Evolutionary conservation across 1,284 basidiomycete species (phyloP).

Genomic region (Pascua guehoae): DNA sequence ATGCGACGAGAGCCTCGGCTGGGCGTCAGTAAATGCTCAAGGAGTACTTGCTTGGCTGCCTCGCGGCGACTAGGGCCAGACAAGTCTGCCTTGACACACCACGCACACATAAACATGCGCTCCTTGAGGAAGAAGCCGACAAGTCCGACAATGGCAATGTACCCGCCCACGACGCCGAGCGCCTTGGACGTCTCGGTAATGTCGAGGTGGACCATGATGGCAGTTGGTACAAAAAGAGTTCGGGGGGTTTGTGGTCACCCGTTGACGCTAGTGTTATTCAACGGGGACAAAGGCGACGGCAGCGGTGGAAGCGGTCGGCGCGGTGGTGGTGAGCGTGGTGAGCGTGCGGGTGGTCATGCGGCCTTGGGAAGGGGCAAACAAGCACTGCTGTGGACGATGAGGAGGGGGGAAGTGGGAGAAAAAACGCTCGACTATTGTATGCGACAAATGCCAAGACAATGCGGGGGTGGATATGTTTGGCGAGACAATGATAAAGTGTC

Average conservation of each 20-base stretch:
- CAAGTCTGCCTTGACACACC: too few species aligned
- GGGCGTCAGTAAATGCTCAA: conserved; percentile 45
- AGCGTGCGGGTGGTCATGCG: background rate
- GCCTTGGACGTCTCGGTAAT: conserved; percentile 44
- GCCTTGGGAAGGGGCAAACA: background rate
- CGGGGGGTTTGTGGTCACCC: background rate
- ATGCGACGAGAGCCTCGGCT: conserved; percentile 91
- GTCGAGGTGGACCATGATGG: conserved; percentile 45
- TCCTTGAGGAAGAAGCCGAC: conserved; percentile 50
- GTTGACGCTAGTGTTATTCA: conserved; percentile 8
- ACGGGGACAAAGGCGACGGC: background rate
- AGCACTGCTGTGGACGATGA: too few species aligned
- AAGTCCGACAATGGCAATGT: conserved; percentile 44
- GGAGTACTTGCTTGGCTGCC: too few species aligned
- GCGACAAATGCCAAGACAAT: background rate
- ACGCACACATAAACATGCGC: conserved; percentile 48
- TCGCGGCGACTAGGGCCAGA: too few species aligned
- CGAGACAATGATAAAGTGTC: too few species aligned
- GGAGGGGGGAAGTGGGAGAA: too few species aligned
- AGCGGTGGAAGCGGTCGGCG: background rate
- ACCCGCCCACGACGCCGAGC: conserved; percentile 42
- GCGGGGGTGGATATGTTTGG: too few species aligned
- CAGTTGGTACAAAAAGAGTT: background rate
- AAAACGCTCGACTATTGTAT: background rate
- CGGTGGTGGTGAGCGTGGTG: background rate